A percentile compares a stretch with the other conserved stretches of the same genome.
Evolutionary conservation across 345 rosid species (phyloP).

Genomic region (Hibiscus mutabilis): DNA sequence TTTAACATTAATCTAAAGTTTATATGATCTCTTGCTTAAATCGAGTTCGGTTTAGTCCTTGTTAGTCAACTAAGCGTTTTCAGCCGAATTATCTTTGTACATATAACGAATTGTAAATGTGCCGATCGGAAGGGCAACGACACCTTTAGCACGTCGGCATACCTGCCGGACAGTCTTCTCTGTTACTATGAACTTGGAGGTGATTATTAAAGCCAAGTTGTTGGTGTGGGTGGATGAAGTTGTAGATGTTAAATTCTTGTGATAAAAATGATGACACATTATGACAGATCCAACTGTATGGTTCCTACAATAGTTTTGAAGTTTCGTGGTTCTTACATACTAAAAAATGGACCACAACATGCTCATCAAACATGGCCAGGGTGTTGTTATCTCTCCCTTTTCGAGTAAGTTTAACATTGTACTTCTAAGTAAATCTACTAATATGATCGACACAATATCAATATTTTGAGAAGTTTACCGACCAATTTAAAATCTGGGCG

Average conservation of each 20-base stretch:
- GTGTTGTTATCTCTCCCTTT: neutral
- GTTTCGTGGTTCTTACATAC: neutral
- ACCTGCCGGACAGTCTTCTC: neutral
- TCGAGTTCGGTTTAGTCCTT: neutral
- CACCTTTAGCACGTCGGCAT: neutral
- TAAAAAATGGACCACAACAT: slow-evolving; percentile 17
- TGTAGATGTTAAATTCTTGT: neutral
- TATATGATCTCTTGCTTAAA: neutral
- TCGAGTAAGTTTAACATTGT: no score
- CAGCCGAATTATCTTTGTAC: neutral
- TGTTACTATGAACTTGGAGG: neutral
- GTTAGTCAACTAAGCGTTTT: neutral
- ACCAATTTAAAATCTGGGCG: no score
- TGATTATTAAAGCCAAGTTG: neutral
- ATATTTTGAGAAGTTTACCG: no score
- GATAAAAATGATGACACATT: neutral
- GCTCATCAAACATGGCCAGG: neutral
- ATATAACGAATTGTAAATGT: neutral
- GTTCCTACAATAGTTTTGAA: neutral
- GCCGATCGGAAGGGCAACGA: neutral
- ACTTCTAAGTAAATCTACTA: no score
- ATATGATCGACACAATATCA: no score
- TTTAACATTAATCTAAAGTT: neutral
- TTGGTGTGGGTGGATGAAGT: neutral
- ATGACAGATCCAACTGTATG: slow-evolving; percentile 19